phyloP scores from a whole-genome alignment of 2,329 filamentous ascomycete species.

The Anisogramma anomala region DNA sequence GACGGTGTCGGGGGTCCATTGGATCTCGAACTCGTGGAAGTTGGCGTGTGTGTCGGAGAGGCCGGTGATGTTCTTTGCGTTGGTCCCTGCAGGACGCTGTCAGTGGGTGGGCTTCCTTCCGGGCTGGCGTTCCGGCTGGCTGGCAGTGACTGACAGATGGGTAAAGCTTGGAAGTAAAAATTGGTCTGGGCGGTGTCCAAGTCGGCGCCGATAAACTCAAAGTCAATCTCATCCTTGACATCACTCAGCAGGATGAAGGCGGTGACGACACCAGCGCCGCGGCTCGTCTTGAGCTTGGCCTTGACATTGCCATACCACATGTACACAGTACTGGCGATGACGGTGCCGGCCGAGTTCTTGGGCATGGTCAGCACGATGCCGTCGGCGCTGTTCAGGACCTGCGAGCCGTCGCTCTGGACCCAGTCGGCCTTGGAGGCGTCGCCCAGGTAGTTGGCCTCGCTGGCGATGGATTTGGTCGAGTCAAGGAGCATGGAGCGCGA shows the following conservation, averaged over 20 bases:
- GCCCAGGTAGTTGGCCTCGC: conserved; percentile 76
- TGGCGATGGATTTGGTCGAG: conserved; percentile 54
- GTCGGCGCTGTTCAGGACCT: conserved; percentile 44
- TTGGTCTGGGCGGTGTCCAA: conserved; percentile 76
- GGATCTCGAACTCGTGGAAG: conserved; percentile 83
- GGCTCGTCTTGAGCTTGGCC: conserved; percentile 72
- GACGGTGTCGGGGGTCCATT: conserved; percentile 80
- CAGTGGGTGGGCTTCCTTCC: too few species aligned
- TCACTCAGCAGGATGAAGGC: conserved; percentile 94
- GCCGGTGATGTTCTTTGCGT: conserved; percentile 57
- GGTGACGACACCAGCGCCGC: conserved; percentile 82
- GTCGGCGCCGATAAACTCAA: conserved; percentile 81
- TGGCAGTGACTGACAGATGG: conserved; percentile 57
- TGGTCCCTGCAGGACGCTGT: conserved; percentile 45
- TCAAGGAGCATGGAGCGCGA: conserved; percentile 62
- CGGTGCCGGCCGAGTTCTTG: conserved; percentile 70
- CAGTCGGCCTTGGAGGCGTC: conserved; percentile 72
- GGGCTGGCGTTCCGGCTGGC: too few species aligned
- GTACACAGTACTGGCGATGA: conserved; percentile 73
- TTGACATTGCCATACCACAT: conserved; percentile 96
- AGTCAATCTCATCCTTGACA: conserved; percentile 97
- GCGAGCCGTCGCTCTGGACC: conserved; percentile 72
- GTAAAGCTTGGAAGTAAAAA: conserved; percentile 92
- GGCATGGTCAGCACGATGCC: conserved; percentile 82
- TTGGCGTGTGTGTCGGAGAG: conserved; percentile 60